Evolutionary conservation across 352 stramenopile genomes (phyloP).

Genomic region (Pythium inflatum): DNA sequence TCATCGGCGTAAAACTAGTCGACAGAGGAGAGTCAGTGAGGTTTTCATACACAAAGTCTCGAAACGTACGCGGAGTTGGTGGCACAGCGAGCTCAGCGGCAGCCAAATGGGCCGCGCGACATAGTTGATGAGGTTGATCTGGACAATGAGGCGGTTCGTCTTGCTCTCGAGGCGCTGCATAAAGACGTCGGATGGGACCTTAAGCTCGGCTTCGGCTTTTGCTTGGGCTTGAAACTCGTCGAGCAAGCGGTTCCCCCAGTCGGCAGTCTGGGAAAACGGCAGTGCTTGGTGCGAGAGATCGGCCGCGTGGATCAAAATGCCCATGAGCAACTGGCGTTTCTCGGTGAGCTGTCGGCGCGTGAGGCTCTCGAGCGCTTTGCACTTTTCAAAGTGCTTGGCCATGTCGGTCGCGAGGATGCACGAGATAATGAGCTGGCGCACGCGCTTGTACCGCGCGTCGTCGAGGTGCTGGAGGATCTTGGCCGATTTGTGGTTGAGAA

Average conservation of each 20-base stretch:
- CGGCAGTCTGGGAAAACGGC: conserved; percentile 46
- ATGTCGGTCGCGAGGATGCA: conserved; percentile 92
- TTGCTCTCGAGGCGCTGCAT: conserved; percentile 69
- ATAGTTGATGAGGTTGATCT: conserved; percentile 80
- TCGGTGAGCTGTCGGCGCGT: conserved; percentile 61
- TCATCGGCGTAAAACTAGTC: conserved; percentile 71
- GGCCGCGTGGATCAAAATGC: conserved; percentile 68
- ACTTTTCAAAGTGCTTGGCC: conserved; percentile 88
- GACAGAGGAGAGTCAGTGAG: not conserved
- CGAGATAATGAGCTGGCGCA: conserved; percentile 89
- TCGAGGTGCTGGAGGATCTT: conserved; percentile 86
- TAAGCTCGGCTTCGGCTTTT: conserved; percentile 50
- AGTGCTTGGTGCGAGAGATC: conserved; percentile 71
- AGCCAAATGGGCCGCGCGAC: conserved; percentile 81
- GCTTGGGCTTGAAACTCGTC: conserved; percentile 80
- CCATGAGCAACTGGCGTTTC: conserved; percentile 62
- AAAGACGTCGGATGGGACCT: conserved; percentile 63
- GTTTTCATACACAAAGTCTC: not conserved
- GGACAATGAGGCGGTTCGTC: conserved; percentile 60
- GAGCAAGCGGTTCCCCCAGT: conserved; percentile 65
- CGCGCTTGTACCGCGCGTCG: conserved; percentile 69
- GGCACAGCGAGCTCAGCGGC: conserved; percentile 57
- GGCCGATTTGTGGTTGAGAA: conserved; percentile 85
- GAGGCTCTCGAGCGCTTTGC: conserved; percentile 66
- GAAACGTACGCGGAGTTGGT: conserved; percentile 54